These are phyloP conservation scores for Eutypa lata DNA, from an alignment of 2,329 filamentous ascomycete species.

Conservation along the genomic window DNA sequence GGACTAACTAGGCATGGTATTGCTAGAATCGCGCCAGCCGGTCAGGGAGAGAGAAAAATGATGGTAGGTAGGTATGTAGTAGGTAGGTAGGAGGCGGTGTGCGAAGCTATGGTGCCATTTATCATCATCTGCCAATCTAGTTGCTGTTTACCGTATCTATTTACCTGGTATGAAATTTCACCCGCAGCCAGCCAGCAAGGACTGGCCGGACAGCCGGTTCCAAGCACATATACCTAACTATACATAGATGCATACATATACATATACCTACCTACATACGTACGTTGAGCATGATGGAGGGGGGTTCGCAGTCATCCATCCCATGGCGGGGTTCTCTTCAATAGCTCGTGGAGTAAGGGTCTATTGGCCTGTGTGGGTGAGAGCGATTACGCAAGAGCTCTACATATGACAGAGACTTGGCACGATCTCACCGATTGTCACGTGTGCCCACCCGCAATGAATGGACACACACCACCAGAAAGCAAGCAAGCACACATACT, in stretches of 20 bases:
- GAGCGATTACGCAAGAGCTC: not conserved
- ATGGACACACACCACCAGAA: too few relatives aligned
- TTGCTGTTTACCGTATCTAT: too few relatives aligned
- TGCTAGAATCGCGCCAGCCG: too few relatives aligned
- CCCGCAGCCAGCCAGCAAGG: not conserved
- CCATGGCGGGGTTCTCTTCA: not conserved
- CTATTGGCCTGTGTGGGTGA: not conserved
- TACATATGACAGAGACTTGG: not conserved
- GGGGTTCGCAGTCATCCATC: not conserved
- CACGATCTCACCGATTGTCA: not conserved
- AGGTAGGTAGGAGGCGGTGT: too few relatives aligned
- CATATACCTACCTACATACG: not conserved
- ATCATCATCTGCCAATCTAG: not conserved
- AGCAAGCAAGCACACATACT: too few relatives aligned
- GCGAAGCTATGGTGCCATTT: not conserved
- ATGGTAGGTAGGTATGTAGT: too few relatives aligned
- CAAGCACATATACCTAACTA: too few relatives aligned
- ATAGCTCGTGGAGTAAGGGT: not conserved
- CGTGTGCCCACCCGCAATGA: not conserved
- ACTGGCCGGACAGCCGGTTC: too few relatives aligned
- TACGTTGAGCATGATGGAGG: not conserved
- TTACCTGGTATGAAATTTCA: too few relatives aligned
- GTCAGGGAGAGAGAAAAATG: too few relatives aligned
- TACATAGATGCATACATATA: too few relatives aligned
- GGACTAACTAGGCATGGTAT: not conserved